Conservation (phyloP, 495 filamentous ascomycete species). For the Chaetomium fimeti region DNA sequence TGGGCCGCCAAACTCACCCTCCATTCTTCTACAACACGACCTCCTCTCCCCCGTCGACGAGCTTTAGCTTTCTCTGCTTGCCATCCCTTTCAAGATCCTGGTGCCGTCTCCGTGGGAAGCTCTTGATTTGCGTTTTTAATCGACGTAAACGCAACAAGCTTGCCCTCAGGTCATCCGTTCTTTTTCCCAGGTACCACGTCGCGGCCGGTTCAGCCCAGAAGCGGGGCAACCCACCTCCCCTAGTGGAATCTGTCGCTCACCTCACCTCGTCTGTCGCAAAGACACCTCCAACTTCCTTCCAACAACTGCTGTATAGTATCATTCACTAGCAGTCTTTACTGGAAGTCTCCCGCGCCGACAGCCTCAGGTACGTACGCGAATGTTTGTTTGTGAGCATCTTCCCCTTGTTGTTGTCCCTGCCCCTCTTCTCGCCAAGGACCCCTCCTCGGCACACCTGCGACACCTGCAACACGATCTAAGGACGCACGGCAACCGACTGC, state of each 20-base stretch:
- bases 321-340: neutral
- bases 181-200: neutral
- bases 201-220: slow-evolving; percentile 13
- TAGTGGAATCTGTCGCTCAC: slow-evolving; percentile 8
- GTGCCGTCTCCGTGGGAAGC: neutral
- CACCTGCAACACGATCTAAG: neutral
- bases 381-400: slow-evolving; percentile 1
- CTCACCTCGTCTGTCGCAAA: slow-evolving; percentile 18
- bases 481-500: neutral
- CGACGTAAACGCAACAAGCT: neutral
- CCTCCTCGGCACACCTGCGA: neutral
- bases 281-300: neutral
- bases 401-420: neutral
- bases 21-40: slow-evolving; percentile 14
- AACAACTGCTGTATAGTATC: neutral
- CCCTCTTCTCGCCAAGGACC: slow-evolving; percentile 1
- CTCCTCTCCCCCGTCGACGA: neutral
- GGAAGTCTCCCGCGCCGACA: neutral
- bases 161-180: slow-evolving; percentile 15
- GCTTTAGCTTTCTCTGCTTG: slow-evolving; percentile 10
- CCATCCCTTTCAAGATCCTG: neutral
- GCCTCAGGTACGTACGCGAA: slow-evolving; percentile 14
- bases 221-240: slow-evolving; percentile 20
- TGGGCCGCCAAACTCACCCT: slow-evolving; percentile 11
- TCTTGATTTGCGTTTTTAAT: neutral